These are phyloP conservation scores for Prunus persica DNA, from an alignment of 306 rosid species.

Conservation along the genomic window Prunus_persica_NCBIv2 NC_034016.1:13939001-13939500, in stretches of 20 bases:
- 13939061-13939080: not conserved
- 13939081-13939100: not conserved
- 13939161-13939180: conserved; percentile 79
- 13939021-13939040: not conserved
- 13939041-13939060: not conserved
- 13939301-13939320: conserved; percentile 22
- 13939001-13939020: conserved; percentile 66
- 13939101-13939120: not conserved
- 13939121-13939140: conserved; percentile 53
- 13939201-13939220: conserved; percentile 47
- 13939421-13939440: conserved; percentile 60
- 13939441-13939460: no score
- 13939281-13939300: conserved; percentile 65
- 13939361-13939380: conserved; percentile 39
- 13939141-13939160: conserved; percentile 85
- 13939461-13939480: no score
- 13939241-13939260: conserved; percentile 58
- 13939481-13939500: no score
- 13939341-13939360: not conserved
- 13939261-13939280: conserved; percentile 77
- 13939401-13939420: conserved; percentile 52
- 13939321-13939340: not conserved
- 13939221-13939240: conserved; percentile 62
- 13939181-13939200: conserved; percentile 73
- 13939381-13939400: conserved; percentile 64